These are phyloP conservation scores for Tritrichomonas foetus DNA, from an alignment of 208 protist species.

Conservation along the genomic window DNA sequence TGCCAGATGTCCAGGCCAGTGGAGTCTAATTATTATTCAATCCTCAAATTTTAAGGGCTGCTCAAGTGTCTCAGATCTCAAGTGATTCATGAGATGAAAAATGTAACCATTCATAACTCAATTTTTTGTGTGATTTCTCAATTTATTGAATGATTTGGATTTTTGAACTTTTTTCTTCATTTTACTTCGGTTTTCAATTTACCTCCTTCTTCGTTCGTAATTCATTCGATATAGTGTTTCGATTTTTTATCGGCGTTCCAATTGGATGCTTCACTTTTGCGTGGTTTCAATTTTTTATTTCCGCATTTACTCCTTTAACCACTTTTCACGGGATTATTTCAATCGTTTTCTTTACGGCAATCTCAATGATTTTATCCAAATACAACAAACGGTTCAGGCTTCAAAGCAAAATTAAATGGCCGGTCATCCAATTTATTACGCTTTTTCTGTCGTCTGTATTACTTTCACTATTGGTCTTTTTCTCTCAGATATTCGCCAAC, in stretches of 20 bases:
- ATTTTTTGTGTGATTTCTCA: no score
- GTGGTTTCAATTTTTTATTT: conserved; percentile 3
- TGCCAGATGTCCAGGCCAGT: no score
- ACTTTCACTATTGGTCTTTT: neutral
- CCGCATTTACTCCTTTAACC: neutral
- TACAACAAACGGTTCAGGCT: neutral
- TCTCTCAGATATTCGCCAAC: neutral
- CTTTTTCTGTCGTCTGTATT: neutral
- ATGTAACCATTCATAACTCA: no score
- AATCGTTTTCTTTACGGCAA: neutral
- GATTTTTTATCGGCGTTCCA: neutral
- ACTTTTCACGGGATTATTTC: neutral
- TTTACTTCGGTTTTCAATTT: neutral
- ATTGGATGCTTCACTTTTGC: neutral
- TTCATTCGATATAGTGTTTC: neutral
- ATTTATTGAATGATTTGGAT: neutral
- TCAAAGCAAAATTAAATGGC: neutral
- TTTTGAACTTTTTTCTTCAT: neutral
- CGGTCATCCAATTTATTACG: neutral
- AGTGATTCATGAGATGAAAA: no score
- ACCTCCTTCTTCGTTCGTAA: neutral
- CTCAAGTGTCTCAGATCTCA: no score
- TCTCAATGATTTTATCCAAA: neutral
- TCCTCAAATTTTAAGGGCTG: no score
- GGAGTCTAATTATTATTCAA: no score